Percentiles rank a stretch among this genome's conserved stretches.
Conservation (phyloP, 2,329 filamentous ascomycete genomes). For the Pseudofabraea citricarpa region DNA sequence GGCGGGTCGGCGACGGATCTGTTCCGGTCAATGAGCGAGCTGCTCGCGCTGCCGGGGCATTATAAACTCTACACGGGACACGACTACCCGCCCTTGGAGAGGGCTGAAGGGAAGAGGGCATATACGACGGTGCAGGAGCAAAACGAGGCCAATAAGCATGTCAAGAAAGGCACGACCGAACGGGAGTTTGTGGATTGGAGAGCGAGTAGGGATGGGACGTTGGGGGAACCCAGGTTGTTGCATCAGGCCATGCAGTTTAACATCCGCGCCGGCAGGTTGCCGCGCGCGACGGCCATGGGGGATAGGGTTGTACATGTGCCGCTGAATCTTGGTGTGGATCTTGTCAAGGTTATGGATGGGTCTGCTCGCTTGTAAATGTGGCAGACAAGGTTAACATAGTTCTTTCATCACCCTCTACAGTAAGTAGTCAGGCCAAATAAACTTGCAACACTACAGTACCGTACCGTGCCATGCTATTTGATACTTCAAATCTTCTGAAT, state of each 20-base stretch:
- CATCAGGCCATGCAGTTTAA: conserved; percentile 49
- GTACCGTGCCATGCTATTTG: no score
- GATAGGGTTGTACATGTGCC: background rate
- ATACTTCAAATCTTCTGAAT: no score
- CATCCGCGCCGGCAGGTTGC: conserved; percentile 33
- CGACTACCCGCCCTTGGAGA: conserved; percentile 42
- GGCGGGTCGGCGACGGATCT: conserved; percentile 41
- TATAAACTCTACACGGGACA: conserved; percentile 49
- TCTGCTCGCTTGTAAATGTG: no score
- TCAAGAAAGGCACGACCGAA: conserved; percentile 35
- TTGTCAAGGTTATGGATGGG: background rate
- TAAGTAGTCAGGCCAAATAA: no score
- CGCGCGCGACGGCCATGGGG: background rate
- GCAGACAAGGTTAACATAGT: no score
- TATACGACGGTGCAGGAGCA: conserved; percentile 43
- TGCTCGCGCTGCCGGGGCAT: conserved; percentile 38
- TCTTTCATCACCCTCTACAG: no score
- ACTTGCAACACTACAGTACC: no score
- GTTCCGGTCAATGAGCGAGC: conserved; percentile 36
- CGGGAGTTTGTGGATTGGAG: conserved; percentile 41
- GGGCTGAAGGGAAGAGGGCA: conserved; percentile 29
- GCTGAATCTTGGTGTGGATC: background rate
- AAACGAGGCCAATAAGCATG: conserved; percentile 40
- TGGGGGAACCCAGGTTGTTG: conserved; percentile 41
- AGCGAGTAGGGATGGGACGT: conserved; percentile 35